These are phyloP conservation scores for Earliella scabrosa DNA, from an alignment of 1,284 basidiomycete species.

Conservation along the genomic window DNA sequence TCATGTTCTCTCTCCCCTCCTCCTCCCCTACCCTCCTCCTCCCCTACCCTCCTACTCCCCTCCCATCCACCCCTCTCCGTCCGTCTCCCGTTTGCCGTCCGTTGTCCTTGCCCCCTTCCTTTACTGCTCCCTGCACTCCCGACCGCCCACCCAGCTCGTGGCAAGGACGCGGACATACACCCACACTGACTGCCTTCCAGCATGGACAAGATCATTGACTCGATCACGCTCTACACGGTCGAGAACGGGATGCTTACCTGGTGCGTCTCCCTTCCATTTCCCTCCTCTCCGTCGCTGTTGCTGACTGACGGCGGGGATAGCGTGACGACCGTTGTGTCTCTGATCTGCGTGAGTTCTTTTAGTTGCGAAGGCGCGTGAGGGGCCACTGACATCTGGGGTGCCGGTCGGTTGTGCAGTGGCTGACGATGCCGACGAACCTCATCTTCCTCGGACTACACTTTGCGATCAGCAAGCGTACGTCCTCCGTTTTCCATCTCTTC, in stretches of 20 bases:
- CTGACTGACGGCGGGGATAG: too few species aligned
- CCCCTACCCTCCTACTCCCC: too few species aligned
- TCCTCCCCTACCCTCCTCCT: too few species aligned
- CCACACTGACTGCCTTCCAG: constrained; percentile 29
- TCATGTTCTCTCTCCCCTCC: too few species aligned
- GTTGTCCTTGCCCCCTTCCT: too few species aligned
- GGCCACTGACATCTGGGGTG: neutral
- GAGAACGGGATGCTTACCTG: constrained; percentile 56
- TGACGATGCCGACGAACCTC: constrained; percentile 48
- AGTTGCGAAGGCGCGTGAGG: neutral
- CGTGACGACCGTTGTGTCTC: constrained; percentile 48
- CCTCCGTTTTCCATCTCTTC: neutral
- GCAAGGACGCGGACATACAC: neutral
- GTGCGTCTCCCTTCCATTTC: constrained; percentile 32
- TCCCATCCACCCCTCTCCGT: too few species aligned
- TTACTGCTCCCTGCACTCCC: too few species aligned
- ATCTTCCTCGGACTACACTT: constrained; percentile 57
- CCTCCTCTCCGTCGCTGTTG: neutral
- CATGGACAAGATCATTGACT: constrained; percentile 50
- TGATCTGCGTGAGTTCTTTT: constrained; percentile 48
- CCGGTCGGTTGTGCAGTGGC: constrained; percentile 13
- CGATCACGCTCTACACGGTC: constrained; percentile 54
- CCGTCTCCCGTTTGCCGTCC: neutral
- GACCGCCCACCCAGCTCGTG: neutral
- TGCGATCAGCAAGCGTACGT: constrained; percentile 51